Evolutionary conservation across 441 rosid species (phyloP), one percentile per base, ranked within the genome.

Genomic region (Rhodomyrtus psidioides): DNA sequence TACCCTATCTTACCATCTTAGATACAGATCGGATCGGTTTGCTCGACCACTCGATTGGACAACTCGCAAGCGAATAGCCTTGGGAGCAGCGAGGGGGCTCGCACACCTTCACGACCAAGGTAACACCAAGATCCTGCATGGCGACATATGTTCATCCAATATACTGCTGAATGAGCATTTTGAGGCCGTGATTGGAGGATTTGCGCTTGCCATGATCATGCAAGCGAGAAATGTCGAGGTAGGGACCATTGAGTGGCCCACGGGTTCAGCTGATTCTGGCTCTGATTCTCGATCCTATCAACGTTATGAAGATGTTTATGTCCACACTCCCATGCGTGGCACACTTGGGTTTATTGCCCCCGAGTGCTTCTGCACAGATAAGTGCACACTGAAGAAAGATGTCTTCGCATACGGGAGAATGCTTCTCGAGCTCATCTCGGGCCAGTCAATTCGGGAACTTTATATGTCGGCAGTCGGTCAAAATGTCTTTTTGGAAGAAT

Each of bases 381-480:
- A 56, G 14, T 26, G n/a, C 59, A 56, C 59, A 12, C 28, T 57
- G 28, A 57, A n/a, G 28, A 57, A 26, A 12, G 60, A 57, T 5
- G 60, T 57, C 28, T n/a, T 26, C 6, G 28, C 28, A 12, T 57
- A 4, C 15, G 60, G 60, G 28, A 57, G 5, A 26, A 12, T 57
- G 60, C 60, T 26, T 57, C 60, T 57, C 6, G 28, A 26, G 60
- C 28, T 57, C 28, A 26, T 57, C 15, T 57, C n/a, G 28, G 51
- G 49, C 1, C 6, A 0, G 0, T 21, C 21, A 19, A 39, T 19
- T 42, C 21, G 0, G 0, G 2, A 75, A 42, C 53, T 39, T 23
- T 0, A 0, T 21, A 1, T 0, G 26, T 21, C 24, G 27, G 53
- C 53, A 12, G 8, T 0, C 1, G 0, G 2, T 57, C 3, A 26